Evolutionary conservation across 306 rosid species (phyloP), one percentile per base, ranked within the genome.

Genomic region (Cucurbita pepo): DNA sequence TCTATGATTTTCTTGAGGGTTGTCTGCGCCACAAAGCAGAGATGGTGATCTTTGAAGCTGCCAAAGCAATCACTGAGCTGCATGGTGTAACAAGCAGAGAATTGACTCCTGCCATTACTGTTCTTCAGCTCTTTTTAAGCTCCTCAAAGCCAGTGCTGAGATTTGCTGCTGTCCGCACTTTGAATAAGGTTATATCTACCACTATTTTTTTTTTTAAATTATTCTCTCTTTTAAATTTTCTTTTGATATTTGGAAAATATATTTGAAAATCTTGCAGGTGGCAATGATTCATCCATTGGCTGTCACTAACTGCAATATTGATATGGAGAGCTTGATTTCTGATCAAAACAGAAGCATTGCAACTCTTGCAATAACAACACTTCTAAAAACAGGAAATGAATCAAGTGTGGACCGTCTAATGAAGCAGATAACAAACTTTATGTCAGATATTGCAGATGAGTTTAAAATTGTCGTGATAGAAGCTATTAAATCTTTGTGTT

Each of bases 261-360:
- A 40, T 75, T 19, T 48, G 61, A 61, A 78, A 37, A 11, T 30
- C 79, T 75, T 77, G 75, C 89, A 94, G 97, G 99, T 94, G 80
- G 99, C 99, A 80, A 94, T 94, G 99, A 85, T 95, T 52, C 96
- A 94, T 84, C 97, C 99, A 82, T 85, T 91, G 99, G 96, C 97
- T 16, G 99, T 94, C 80, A 94, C 99, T 9, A 94, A 94, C 86
- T 94, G 99, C 87, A 94, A 94, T 80, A 94, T 94, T 73, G 99
- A 91, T 69, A 94, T 94, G 97, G 97, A 94, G 81, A 94, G 97
- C 81, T 84, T 94, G 74, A 94, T 94, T 72, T 87, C 97, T 77
- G 99, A 94, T 74, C 91, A 91, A 81, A 94, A 94, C 84, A 83
- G 99, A 83, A 94, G 99, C 86, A 91, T 94, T 82, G 99, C 99